These are phyloP conservation scores for Bonia amplexicaulis DNA, from an alignment of 176 grass and related monocot genomes.

Conservation along the genomic window DNA sequence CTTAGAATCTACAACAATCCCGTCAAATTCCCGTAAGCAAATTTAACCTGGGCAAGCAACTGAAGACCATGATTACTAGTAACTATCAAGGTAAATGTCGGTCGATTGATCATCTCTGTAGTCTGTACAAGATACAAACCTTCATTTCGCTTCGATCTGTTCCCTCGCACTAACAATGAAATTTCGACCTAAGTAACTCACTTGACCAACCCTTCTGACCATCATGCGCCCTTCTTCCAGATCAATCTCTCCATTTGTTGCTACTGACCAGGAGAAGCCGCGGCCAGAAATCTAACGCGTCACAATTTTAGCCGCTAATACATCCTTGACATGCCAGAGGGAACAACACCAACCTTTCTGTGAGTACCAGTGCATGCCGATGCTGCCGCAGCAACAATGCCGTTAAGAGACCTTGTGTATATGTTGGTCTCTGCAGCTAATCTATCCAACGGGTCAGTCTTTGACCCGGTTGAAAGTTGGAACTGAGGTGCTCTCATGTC, in stretches of 20 bases:
- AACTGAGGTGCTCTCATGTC: slow-evolving; percentile 64
- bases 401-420: slow-evolving; percentile 56
- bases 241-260: background rate
- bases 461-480: slow-evolving; percentile 37
- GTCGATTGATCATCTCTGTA: background rate
- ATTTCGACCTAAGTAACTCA: slow-evolving; percentile 4
- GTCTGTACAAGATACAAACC: background rate
- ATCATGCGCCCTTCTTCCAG: background rate
- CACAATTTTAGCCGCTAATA: slow-evolving; percentile 34
- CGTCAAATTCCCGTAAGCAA: background rate
- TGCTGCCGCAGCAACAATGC: slow-evolving; percentile 52
- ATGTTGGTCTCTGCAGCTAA: slow-evolving; percentile 43
- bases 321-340: slow-evolving; percentile 65
- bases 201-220: background rate
- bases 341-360: slow-evolving; percentile 60
- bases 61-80: background rate
- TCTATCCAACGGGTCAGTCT: slow-evolving; percentile 36
- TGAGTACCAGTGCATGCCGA: slow-evolving; percentile 51
- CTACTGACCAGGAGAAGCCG: background rate
- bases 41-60: background rate
- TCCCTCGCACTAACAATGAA: background rate
- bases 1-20: too few species aligned
- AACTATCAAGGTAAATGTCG: background rate
- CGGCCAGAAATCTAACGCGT: background rate
- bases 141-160: background rate